Evolutionary conservation across 805 yeast genomes (phyloP), one percentile per base, ranked within the genome.

Genomic region (Ogataea haglerorum): DNA sequence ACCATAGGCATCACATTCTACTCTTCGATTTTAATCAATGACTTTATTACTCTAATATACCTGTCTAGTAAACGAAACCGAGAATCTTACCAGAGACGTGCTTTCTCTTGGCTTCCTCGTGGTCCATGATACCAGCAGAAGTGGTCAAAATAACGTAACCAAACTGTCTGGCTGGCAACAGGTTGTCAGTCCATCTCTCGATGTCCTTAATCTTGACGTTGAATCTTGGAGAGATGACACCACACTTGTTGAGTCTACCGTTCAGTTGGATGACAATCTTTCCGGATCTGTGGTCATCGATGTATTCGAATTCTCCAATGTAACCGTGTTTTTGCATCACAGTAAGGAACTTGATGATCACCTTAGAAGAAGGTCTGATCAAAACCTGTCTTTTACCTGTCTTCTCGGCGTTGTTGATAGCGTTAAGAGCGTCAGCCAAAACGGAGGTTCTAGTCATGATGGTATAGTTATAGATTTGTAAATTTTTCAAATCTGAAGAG

Each of bases 71-170:
- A 57, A 90, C 96, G 80, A 87, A 90, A 70, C 97, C 98, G 69
- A 90, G 85, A 75, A 90, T 85, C 83, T 90, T 90, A 75, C 98
- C 98, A 61, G 96, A 88, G 63, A 90, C 97, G 79, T 90, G 97
- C 86, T 90, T 91, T 83, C 97, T 85, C 84, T 95, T 87, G 67
- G 98, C 98, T 80, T 90, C 97, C 81, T 91, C 97, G 80, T 90
- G 98, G 82, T 91, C 97, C 95, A 90, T 89, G 66, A 90, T 90
- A 78, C 98, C 98, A 64, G 97, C 96, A 64, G 97, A 91, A 63
- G 98, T 90, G 76, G 98, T 91, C 71, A 90, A 82, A 74, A 90
- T 86, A 68, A 90, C 90, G 84, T 73, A 89, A 78, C 98, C 98
- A 68, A 90, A 91, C 77, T 90, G 98, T 85, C 98, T 88, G 58